Conservation (phyloP, 768 basidiomycete genomes). For the Nidularia pulvinata region DNA sequence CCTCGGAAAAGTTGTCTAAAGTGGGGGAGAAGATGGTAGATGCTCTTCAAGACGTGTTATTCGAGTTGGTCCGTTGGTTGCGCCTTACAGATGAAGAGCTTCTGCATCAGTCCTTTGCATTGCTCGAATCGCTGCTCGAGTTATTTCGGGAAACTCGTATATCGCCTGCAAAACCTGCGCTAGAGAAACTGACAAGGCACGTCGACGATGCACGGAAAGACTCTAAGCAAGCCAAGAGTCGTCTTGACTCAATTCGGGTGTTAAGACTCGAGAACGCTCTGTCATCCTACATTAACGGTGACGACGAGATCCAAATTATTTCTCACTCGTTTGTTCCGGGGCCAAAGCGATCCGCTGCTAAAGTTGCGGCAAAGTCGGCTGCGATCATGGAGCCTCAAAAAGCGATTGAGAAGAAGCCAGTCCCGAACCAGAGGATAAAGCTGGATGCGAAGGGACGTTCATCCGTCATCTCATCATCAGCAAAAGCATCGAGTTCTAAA, state of each 20-base stretch:
- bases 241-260: constrained; percentile 57
- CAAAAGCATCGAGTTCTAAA: too few relatives aligned
- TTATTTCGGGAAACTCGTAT: constrained; percentile 69
- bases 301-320: constrained; percentile 50
- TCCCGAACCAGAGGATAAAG: too few relatives aligned
- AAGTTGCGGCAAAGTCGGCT: constrained; percentile 20
- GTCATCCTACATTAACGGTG: constrained; percentile 58
- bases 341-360: constrained; percentile 12
- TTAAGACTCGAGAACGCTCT: constrained; percentile 68
- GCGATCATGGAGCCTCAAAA: too few relatives aligned
- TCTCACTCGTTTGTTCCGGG: too few relatives aligned
- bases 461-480: too few relatives aligned
- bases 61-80: constrained; percentile 84
- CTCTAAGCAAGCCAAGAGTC: constrained; percentile 46
- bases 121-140: constrained; percentile 77
- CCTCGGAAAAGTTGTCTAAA: constrained; percentile 46
- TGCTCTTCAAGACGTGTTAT: constrained; percentile 76
- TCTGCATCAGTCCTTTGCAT: constrained; percentile 83
- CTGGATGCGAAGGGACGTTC: too few relatives aligned
- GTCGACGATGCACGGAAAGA: constrained; percentile 58
- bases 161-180: constrained; percentile 49
- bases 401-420: too few relatives aligned
- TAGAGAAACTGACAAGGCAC: constrained; percentile 69
- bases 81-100: constrained; percentile 92
- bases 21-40: constrained; percentile 76